These are phyloP conservation scores for Leptographium radiaticola DNA, from an alignment of 2,329 filamentous ascomycete species.

Conservation along the genomic window DNA sequence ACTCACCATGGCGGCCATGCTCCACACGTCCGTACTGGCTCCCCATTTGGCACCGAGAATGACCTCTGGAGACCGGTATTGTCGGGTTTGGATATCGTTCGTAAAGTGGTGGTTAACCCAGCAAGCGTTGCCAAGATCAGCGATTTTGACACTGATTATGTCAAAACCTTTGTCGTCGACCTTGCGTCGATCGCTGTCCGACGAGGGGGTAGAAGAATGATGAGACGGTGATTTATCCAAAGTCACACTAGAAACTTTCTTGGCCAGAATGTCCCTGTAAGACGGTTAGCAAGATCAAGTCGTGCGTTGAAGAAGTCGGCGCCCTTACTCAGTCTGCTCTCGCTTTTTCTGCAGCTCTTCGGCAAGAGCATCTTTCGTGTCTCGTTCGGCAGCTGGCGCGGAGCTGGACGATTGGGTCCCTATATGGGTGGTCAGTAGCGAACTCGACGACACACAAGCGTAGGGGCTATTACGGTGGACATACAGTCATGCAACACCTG, in stretches of 20 bases:
- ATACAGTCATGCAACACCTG: conserved; percentile 60
- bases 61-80: conserved; percentile 94
- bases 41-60: conserved; percentile 97
- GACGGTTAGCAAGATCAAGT: neutral
- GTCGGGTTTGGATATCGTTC: conserved; percentile 95
- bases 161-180: conserved; percentile 47
- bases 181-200: conserved; percentile 46
- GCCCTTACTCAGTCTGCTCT: conserved; percentile 81
- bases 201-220: neutral
- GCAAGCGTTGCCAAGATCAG: conserved; percentile 93
- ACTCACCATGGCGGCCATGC: conserved; percentile 95
- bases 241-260: conserved; percentile 89
- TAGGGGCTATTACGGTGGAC: neutral
- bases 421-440: neutral
- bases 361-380: conserved; percentile 29
- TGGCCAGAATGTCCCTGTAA: conserved; percentile 68
- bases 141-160: conserved; percentile 97
- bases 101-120: conserved; percentile 99
- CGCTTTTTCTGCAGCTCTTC: conserved; percentile 63
- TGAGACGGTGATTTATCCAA: conserved; percentile 51
- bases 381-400: conserved; percentile 4
- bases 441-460: neutral
- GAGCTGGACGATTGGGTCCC: neutral
- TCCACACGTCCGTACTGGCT: conserved; percentile 98
- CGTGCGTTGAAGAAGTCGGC: neutral